Percentiles rank a stretch among this genome's conserved stretches.
These are phyloP conservation scores for Cutaneotrichosporon cavernicola DNA, from an alignment of 1,284 basidiomycete species.

Conservation along the genomic window DNA sequence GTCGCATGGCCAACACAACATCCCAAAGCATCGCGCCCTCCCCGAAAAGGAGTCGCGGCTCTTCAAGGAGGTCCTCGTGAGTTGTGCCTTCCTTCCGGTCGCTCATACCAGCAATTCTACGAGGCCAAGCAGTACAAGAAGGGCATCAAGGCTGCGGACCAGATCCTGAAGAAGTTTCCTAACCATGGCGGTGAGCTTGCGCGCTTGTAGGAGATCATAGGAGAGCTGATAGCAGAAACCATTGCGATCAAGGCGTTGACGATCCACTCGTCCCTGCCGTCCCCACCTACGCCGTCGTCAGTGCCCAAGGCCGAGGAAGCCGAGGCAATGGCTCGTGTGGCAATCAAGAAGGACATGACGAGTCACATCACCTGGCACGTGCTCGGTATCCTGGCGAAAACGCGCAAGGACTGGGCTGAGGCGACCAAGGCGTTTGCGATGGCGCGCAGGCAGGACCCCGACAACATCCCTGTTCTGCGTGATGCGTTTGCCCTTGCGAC, in stretches of 20 bases:
- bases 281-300: constrained; percentile 46
- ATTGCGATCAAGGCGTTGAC: constrained; percentile 91
- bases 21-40: constrained; percentile 56
- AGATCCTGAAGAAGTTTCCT: constrained; percentile 91
- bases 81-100: constrained; percentile 21
- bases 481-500: constrained; percentile 88
- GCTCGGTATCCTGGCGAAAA: constrained; percentile 84
- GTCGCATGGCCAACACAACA: constrained; percentile 24
- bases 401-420: constrained; percentile 58
- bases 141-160: constrained; percentile 86
- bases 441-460: constrained; percentile 84
- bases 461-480: constrained; percentile 89
- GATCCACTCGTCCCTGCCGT: constrained; percentile 57
- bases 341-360: constrained; percentile 80
- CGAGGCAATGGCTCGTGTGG: constrained; percentile 78
- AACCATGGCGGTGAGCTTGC: constrained; percentile 77
- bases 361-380: constrained; percentile 99
- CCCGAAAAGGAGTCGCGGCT: constrained; percentile 80
- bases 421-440: constrained; percentile 59
- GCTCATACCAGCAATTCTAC: constrained; percentile 60
- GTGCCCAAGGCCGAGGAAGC: constrained; percentile 73
- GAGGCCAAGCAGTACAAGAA: constrained; percentile 88
- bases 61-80: constrained; percentile 82
- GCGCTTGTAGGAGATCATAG: no score
- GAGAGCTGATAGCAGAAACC: constrained; percentile 63